Evolutionary conservation across 768 basidiomycete species (phyloP).

Genomic region (Boletus patriciae): DNA sequence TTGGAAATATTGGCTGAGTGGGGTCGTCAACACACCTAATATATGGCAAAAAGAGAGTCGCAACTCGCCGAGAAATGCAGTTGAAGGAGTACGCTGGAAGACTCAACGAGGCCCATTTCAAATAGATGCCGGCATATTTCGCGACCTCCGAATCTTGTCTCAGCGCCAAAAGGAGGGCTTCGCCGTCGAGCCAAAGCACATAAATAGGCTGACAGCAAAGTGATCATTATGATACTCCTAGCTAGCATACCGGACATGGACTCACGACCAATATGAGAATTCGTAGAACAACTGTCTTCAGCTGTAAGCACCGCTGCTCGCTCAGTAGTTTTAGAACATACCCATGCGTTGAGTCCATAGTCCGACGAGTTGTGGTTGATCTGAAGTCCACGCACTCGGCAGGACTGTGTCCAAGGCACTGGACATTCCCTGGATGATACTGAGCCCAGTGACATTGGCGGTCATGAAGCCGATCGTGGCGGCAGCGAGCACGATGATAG

Average conservation of each 20-base stretch:
- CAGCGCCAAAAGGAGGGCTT: constrained; percentile 67
- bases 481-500: constrained; percentile 86
- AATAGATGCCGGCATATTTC: constrained; percentile 67
- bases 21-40: constrained; percentile 53
- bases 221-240: background rate
- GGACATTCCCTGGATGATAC: too few species aligned
- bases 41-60: constrained; percentile 29
- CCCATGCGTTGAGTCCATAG: constrained; percentile 91
- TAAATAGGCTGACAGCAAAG: constrained; percentile 46
- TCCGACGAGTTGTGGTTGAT: constrained; percentile 81
- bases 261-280: constrained; percentile 54
- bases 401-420: too few species aligned
- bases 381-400: constrained; percentile 94
- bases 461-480: constrained; percentile 72
- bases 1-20: constrained; percentile 55
- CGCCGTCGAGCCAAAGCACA: constrained; percentile 80
- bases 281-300: constrained; percentile 18
- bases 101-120: constrained; percentile 68
- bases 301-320: background rate
- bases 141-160: constrained; percentile 84
- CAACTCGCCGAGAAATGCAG: constrained; percentile 50
- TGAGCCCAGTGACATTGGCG: too few species aligned
- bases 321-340: constrained; percentile 23
- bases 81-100: too few species aligned
- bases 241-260: background rate